Base-by-base conservation (phyloP, 163 green algal species). In the Chlamydomonas reinhardtii region DNA sequence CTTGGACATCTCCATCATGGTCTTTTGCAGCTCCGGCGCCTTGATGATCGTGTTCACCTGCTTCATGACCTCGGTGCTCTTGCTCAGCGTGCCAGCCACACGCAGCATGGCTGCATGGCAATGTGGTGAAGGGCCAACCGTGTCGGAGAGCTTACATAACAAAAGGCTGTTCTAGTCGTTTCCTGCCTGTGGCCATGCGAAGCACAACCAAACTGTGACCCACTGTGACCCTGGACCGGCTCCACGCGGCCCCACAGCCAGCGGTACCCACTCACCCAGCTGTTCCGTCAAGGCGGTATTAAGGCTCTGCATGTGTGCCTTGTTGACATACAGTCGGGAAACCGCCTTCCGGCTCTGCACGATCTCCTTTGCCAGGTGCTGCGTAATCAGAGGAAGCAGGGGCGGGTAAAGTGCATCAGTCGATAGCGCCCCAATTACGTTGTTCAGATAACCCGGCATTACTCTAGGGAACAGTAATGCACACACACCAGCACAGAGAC, bases 261-360 rank as follows among this genome's bases (percentile, higher is more conserved):
- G 39, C 39, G 5, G 39, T 48, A 5, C 39, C 16, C 1, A 61
- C 78, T 24, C 54, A 96, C 92, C 96, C 25, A 99, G 90, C 82
- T 98, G 96, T 90, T 99, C 94, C 19, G 92, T 93, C 19, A 99
- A 93, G 59, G 97, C 90, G 34, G 96, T 94, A 73, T 90, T 94
- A 52, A 99, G 94, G 73, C 90, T 94, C 43, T 98, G 94, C 87
- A 99, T 94, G 79, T 98, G 96, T 17, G 98, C 98, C 83, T 99
- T 99, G 88, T 99, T 98, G 2, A 93, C 91, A 64, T 97, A 96
- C 84, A 99, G 82, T 43, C 93, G 91, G 11, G 70, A 85, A 0
- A 99, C 89, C 0, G 94, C 92, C 59, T 94, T 95, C 19, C 95
- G 87, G 14, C 94, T 95, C 34, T 94, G 91, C 24, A 99, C 89